Conservation (phyloP, 208 protist species). For the Trypanosoma grayi region DNA sequence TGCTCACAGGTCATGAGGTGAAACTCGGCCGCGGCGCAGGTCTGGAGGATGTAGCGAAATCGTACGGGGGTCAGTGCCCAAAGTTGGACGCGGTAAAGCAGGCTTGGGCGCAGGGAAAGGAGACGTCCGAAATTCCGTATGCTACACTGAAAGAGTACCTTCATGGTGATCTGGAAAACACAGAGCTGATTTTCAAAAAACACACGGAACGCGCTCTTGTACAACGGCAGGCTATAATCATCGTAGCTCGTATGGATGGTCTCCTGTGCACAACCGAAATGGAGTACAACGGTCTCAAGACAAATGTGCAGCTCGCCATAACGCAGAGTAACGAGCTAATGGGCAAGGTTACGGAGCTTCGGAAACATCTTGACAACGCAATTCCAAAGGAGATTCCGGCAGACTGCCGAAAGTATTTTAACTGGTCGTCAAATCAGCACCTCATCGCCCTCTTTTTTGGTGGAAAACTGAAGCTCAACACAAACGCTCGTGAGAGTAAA, state of each 20-base stretch:
- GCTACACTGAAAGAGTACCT: slow-evolving; percentile 82
- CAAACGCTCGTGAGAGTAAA: slow-evolving; percentile 82
- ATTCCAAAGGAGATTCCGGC: slow-evolving; percentile 80
- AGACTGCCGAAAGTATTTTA: slow-evolving; percentile 90
- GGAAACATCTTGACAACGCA: slow-evolving; percentile 57
- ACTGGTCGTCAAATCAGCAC: slow-evolving; percentile 91
- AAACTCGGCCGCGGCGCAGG: slow-evolving; percentile 79
- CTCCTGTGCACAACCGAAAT: slow-evolving; percentile 92
- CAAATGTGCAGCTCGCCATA: slow-evolving; percentile 81
- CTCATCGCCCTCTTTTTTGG: slow-evolving; percentile 90
- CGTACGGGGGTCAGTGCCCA: slow-evolving; percentile 84
- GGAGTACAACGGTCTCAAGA: slow-evolving; percentile 93
- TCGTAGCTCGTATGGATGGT: slow-evolving; percentile 85
- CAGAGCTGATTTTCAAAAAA: slow-evolving; percentile 90
- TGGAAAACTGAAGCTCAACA: slow-evolving; percentile 85
- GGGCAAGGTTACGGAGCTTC: slow-evolving; percentile 59
- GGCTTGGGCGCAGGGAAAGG: slow-evolving; percentile 87
- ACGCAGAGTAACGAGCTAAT: slow-evolving; percentile 78
- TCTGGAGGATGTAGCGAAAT: slow-evolving; percentile 88
- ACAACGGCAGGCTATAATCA: slow-evolving; percentile 82
- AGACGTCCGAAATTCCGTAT: slow-evolving; percentile 90
- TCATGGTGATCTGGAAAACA: slow-evolving; percentile 90
- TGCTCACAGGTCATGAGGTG: slow-evolving; percentile 86
- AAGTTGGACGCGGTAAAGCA: slow-evolving; percentile 91
- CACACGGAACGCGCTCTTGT: slow-evolving; percentile 81